Percentiles rank a stretch among this genome's conserved stretches.
These are phyloP conservation scores for Dryas octopetala DNA, from an alignment of 306 rosid genomes.

Conservation along the genomic window DNA sequence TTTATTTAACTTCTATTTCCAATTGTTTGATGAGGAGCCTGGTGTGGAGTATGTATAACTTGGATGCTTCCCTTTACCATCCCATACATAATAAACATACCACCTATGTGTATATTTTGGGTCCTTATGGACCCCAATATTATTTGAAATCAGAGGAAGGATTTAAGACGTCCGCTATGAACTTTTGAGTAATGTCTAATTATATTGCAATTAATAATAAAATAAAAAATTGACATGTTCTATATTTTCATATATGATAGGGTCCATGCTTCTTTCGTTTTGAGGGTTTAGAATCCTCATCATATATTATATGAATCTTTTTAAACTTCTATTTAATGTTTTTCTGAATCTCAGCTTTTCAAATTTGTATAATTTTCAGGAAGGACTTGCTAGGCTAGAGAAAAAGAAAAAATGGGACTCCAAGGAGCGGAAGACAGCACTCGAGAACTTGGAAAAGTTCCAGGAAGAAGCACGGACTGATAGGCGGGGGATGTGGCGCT, in stretches of 20 bases:
- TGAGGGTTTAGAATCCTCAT: neutral
- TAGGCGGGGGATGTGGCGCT: conserved; percentile 88
- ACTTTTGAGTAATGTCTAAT: neutral
- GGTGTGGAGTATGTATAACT: neutral
- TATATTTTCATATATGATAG: neutral
- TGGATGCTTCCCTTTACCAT: neutral
- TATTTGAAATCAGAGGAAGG: neutral
- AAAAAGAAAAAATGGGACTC: conserved; percentile 74
- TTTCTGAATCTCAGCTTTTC: neutral
- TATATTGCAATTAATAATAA: neutral
- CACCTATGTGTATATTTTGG: neutral
- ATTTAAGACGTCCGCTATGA: neutral
- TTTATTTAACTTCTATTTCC: no score
- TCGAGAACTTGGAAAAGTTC: conserved; percentile 70
- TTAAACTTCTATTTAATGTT: neutral
- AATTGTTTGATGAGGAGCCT: neutral
- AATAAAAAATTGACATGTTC: neutral
- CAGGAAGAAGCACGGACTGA: conserved; percentile 73
- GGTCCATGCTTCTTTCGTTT: neutral
- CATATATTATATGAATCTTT: neutral
- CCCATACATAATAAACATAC: neutral
- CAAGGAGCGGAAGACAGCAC: conserved; percentile 63
- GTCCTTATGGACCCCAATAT: neutral
- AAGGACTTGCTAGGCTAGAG: conserved; percentile 83
- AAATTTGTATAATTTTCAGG: conserved; percentile 53